Evolutionary conservation across 768 basidiomycete species (phyloP).

Genomic region (Cystobasidium tubakii): DNA sequence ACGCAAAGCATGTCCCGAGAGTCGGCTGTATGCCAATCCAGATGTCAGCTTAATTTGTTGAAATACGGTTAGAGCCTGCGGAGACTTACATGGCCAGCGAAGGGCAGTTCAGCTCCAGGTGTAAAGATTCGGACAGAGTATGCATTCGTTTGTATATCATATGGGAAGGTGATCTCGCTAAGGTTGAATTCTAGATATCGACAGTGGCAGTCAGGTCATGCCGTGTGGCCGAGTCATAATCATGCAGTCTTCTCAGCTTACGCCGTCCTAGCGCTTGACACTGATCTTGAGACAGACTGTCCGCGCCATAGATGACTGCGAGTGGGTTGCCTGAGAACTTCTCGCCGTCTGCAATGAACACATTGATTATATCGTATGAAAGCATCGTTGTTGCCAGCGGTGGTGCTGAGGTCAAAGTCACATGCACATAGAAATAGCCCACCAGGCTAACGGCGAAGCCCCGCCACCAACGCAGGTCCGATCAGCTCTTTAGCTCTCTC

Average conservation of each 20-base stretch:
- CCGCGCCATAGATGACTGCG: constrained; percentile 19
- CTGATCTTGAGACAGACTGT: neutral
- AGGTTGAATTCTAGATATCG: constrained; percentile 32
- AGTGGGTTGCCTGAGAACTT: constrained; percentile 25
- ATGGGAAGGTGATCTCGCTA: constrained; percentile 26
- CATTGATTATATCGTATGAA: constrained; percentile 14
- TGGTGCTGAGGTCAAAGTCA: too few species aligned
- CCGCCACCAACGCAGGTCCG: too few species aligned
- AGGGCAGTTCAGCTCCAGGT: constrained; percentile 16
- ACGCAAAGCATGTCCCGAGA: constrained; percentile 28
- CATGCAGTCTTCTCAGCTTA: neutral
- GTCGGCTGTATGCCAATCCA: constrained; percentile 1
- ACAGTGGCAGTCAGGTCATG: neutral
- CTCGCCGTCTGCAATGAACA: constrained; percentile 23
- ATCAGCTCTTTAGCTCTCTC: too few species aligned
- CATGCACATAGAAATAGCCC: too few species aligned
- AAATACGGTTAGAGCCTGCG: neutral
- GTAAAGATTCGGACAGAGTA: constrained; percentile 14
- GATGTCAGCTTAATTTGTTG: neutral
- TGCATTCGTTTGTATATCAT: neutral
- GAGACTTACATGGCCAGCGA: constrained; percentile 26
- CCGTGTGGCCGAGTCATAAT: neutral
- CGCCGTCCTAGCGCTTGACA: constrained; percentile 18
- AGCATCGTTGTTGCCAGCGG: neutral
- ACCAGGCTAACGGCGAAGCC: neutral